Evolutionary conservation across 2,329 filamentous ascomycete species (phyloP).

Genomic region (Amauroascus verrucosus): DNA sequence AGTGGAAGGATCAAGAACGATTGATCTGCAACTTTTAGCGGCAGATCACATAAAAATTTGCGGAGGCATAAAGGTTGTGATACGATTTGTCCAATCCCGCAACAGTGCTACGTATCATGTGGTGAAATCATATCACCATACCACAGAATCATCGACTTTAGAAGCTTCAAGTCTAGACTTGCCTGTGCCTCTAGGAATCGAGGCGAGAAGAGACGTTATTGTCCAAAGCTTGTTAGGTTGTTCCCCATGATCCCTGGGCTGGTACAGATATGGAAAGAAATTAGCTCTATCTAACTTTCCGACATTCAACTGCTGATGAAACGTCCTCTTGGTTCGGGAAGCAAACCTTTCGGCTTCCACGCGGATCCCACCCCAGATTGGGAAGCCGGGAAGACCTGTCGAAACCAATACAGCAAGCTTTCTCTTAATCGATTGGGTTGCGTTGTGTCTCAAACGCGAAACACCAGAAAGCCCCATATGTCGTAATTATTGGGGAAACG

Average conservation of each 20-base stretch:
- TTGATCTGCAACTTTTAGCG: neutral
- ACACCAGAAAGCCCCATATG: neutral
- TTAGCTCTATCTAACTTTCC: neutral
- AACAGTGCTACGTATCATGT: neutral
- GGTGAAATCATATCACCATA: neutral
- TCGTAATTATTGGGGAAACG: neutral
- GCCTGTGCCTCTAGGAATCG: neutral
- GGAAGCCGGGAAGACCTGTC: neutral
- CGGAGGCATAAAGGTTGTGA: neutral
- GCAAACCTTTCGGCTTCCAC: neutral
- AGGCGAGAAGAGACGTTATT: neutral
- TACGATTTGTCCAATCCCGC: neutral
- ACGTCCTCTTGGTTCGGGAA: constrained; percentile 4
- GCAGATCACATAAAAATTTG: neutral
- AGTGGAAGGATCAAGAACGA: neutral
- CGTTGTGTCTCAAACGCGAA: neutral
- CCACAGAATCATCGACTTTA: neutral
- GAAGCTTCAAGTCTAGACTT: constrained; percentile 3
- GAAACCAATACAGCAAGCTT: neutral
- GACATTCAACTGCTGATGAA: constrained; percentile 4
- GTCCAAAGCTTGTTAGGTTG: neutral
- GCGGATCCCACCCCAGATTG: constrained; percentile 6
- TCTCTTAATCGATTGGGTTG: neutral
- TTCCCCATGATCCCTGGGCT: constrained; percentile 1
- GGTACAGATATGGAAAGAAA: neutral